Percentiles rank a stretch among this genome's conserved stretches.
Conservation (phyloP, 1,284 basidiomycete species). For the Agaricales sp. region DNA sequence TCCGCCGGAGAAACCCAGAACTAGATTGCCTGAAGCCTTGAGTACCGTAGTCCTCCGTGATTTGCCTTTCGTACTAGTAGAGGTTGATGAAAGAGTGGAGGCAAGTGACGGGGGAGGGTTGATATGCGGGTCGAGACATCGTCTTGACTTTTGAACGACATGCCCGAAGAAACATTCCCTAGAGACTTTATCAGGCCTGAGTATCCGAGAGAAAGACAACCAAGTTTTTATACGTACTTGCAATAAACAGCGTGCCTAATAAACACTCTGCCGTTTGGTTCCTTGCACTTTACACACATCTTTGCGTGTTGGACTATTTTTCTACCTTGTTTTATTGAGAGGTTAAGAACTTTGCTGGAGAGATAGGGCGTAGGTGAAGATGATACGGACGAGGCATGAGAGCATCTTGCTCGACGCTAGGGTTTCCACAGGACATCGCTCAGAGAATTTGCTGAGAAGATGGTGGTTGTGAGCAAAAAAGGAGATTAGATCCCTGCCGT, state of each 20-base stretch:
- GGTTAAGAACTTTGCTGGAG: no score
- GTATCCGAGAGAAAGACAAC: constrained; percentile 1
- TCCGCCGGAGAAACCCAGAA: constrained; percentile 65
- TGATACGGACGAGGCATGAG: constrained; percentile 50
- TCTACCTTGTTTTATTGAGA: not conserved
- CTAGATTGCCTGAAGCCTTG: constrained; percentile 55
- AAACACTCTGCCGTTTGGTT: constrained; percentile 50
- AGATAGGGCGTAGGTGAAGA: not conserved
- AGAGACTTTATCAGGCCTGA: constrained; percentile 4
- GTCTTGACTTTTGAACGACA: constrained; percentile 52
- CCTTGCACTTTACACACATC: constrained; percentile 63
- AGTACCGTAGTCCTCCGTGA: constrained; percentile 39
- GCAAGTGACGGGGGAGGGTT: constrained; percentile 29
- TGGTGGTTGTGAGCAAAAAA: not conserved
- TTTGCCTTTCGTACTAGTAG: constrained; percentile 20
- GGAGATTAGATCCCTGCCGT: constrained; percentile 1
- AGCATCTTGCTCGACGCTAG: constrained; percentile 41
- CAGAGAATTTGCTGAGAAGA: not conserved
- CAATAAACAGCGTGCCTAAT: constrained; percentile 75
- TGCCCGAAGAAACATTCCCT: constrained; percentile 63
- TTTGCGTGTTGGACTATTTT: constrained; percentile 34
- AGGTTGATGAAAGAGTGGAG: not conserved
- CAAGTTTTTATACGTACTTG: constrained; percentile 40
- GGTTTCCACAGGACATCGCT: constrained; percentile 45
- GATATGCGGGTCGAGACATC: constrained; percentile 51